phyloP scores from a whole-genome alignment of 2,329 filamentous ascomycete species.

The Pestalotiopsis fici region DNA sequence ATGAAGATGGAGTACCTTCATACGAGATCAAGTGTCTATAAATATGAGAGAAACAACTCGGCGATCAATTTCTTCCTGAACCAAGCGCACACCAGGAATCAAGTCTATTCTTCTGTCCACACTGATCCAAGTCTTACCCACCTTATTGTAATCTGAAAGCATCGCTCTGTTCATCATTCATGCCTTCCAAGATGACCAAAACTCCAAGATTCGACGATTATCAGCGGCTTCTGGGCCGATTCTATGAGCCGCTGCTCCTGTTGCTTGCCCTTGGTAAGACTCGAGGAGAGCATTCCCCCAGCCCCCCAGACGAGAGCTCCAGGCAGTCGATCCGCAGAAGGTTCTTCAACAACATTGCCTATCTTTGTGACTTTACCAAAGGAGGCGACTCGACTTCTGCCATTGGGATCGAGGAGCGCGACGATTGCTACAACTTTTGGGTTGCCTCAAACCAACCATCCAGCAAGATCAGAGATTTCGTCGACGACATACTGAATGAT shows the following conservation, averaged over 20 bases:
- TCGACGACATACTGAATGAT: conserved; percentile 24
- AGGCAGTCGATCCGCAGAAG: conserved; percentile 16
- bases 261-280: conserved; percentile 31
- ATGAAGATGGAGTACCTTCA: not conserved
- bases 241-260: conserved; percentile 40
- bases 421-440: conserved; percentile 39
- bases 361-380: conserved; percentile 46
- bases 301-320: not conserved
- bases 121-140: not conserved
- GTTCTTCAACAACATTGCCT: conserved; percentile 41
- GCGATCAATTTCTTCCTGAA: too few relatives aligned
- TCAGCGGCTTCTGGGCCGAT: conserved; percentile 22
- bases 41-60: too few relatives aligned
- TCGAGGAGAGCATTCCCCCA: conserved; percentile 26
- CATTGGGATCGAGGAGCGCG: conserved; percentile 38
- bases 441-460: conserved; percentile 38
- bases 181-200: not conserved
- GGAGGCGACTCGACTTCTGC: conserved; percentile 46
- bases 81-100: too few relatives aligned
- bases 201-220: not conserved
- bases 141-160: not conserved
- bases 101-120: not conserved
- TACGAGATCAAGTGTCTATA: too few relatives aligned
- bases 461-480: conserved; percentile 28
- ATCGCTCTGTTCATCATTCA: not conserved